Base-by-base conservation (phyloP, 495 filamentous ascomycete species). In the Penicillium coffeae region DNA sequence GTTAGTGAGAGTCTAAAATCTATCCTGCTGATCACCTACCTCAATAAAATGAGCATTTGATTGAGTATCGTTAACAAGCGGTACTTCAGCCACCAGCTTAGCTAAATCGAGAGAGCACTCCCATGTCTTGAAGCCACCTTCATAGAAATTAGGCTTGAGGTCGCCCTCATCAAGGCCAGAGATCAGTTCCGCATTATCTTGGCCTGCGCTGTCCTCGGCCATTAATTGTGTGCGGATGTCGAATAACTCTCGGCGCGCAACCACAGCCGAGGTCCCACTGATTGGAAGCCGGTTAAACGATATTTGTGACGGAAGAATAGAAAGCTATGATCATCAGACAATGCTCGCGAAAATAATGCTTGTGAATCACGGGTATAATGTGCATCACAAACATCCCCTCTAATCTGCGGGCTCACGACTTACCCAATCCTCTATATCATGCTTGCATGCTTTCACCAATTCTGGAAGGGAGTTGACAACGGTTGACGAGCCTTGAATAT, bases 41-140 rank as follows among this genome's bases (percentile, higher is more conserved):
- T 97, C 92, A 37, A 96, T 74, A 42, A 92, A 63, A 50, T 85
- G 81, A 34, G 70, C 63, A 41, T 72, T 70, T 20, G 62, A 52
- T 38, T 69, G 66, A 36, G 69, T 59, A n/a, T 62, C 39, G 3
- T 20, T 36, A 13, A 45, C 33, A 3, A 46, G 53, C 9, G 35
- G 44, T 20, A 66, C 60, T 2, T 50, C 45, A 22, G 52, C 36
- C 36, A 65, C 55, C 19, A 89, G 78, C 56, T 78, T 86, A 13
- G 89, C 90, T 15, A 98, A 70, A 69, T 97, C 93, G 44, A 94
- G 69, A 9, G 87, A 84, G 70, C 93, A 95, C 69, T 98, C 93
- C 93, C 93, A 98, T 54, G 89, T 95, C 73, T 98, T 97, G 69
- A 96, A 91, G n/a, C 93, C 93, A 32, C 93, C 93, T 65, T 98